A percentile compares a stretch with the other conserved stretches of the same genome.
phyloP scores from a whole-genome alignment of 495 filamentous ascomycete species.

The Aspergillus wentii region DNA sequence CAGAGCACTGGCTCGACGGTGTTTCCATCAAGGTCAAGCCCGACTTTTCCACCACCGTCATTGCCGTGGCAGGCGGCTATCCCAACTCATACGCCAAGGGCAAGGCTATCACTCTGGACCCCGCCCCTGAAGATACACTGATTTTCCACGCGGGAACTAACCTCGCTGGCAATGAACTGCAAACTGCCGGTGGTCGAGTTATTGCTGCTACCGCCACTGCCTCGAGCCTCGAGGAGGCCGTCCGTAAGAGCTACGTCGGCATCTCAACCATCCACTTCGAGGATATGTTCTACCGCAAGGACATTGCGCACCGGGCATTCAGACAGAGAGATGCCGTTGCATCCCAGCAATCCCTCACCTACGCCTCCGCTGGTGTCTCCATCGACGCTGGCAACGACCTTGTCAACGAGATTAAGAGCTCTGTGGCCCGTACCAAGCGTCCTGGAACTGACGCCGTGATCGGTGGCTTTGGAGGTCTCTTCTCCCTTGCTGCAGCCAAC shows the following conservation, averaged over 20 bases:
- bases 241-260: slow-evolving; percentile 76
- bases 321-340: slow-evolving; percentile 33
- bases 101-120: slow-evolving; percentile 60
- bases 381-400: slow-evolving; percentile 90
- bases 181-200: slow-evolving; percentile 82
- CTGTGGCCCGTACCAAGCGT: slow-evolving; percentile 71
- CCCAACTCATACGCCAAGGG: slow-evolving; percentile 85
- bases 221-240: slow-evolving; percentile 68
- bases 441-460: slow-evolving; percentile 87
- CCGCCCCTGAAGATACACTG: slow-evolving; percentile 47
- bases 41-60: slow-evolving; percentile 79
- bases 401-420: slow-evolving; percentile 80
- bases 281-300: slow-evolving; percentile 86
- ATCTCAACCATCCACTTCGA: slow-evolving; percentile 78
- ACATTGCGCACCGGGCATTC: slow-evolving; percentile 75
- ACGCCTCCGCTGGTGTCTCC: slow-evolving; percentile 88
- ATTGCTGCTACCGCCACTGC: slow-evolving; percentile 84
- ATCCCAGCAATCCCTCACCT: slow-evolving; percentile 62
- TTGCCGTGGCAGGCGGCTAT: slow-evolving; percentile 93
- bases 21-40: slow-evolving; percentile 62
- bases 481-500: slow-evolving; percentile 70
- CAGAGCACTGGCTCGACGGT: slow-evolving; percentile 65
- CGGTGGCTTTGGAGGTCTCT: slow-evolving; percentile 89
- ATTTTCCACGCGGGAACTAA: slow-evolving; percentile 95
- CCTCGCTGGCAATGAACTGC: slow-evolving; percentile 53